These are phyloP conservation scores for Leucaena leucocephala DNA, from an alignment of 306 rosid genomes.

Conservation along the genomic window DNA sequence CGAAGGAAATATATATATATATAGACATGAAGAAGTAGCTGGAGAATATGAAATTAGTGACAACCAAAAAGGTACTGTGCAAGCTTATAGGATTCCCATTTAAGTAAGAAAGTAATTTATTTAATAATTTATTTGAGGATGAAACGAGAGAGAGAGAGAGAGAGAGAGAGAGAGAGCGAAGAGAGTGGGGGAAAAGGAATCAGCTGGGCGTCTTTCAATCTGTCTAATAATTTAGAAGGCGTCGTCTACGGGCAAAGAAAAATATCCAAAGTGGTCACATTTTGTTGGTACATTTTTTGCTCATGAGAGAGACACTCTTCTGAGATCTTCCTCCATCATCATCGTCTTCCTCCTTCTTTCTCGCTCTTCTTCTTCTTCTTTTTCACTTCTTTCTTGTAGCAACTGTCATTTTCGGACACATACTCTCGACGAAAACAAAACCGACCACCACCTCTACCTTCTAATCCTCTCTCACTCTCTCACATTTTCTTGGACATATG, in stretches of 20 bases:
- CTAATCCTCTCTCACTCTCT: too few species aligned
- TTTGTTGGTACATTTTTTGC: slow-evolving; percentile 33
- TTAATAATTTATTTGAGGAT: not conserved
- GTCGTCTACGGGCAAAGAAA: slow-evolving; percentile 54
- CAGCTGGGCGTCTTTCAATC: slow-evolving; percentile 43
- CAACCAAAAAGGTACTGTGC: slow-evolving; percentile 12
- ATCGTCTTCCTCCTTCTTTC: not conserved
- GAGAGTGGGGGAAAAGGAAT: slow-evolving; percentile 34
- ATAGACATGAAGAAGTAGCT: not conserved
- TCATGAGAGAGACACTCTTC: slow-evolving; percentile 35
- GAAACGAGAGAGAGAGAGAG: not conserved
- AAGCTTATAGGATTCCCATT: slow-evolving; percentile 39
- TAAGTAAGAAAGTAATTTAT: slow-evolving; percentile 40
- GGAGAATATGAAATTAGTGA: slow-evolving; percentile 32
- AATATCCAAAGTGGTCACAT: slow-evolving; percentile 38
- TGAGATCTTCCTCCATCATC: slow-evolving; percentile 12
- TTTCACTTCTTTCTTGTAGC: slow-evolving; percentile 11
- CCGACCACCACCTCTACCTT: slow-evolving; percentile 39
- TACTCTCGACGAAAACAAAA: slow-evolving; percentile 62
- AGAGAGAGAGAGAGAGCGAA: slow-evolving; percentile 32
- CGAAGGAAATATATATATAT: too few species aligned
- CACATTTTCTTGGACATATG: too few species aligned
- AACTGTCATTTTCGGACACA: slow-evolving; percentile 89
- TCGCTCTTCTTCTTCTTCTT: slow-evolving; percentile 13
- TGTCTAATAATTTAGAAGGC: slow-evolving; percentile 46